Base-by-base conservation (phyloP, 257 asterid species). In the Echium plantagineum region DNA sequence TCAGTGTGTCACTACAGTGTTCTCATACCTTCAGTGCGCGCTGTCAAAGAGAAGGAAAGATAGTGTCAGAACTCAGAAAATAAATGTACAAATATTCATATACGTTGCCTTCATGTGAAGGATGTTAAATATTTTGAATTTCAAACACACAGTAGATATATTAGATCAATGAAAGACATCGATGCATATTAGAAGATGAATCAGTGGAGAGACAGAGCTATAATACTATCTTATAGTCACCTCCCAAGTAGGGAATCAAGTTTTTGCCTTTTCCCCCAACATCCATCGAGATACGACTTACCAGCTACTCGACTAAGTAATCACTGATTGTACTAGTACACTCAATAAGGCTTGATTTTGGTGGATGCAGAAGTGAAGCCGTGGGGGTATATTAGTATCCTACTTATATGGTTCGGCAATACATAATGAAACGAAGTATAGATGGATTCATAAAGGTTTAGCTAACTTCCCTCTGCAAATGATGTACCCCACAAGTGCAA, bases 11-110 rank as follows among this genome's bases (percentile, higher is more conserved):
- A 64, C 72, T 61, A 20, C 46, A 74, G 68, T 58, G 65, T 60
- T 65, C 57, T 57, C 80, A 57, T 80, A 91, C 98, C 98, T 91
- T 88, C 69, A 88, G 67, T 57, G 98, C 84, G n/a, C 84, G 94
- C 98, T 91, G 96, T 60, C 77, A 69, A 53, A 19, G 22, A 19
- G 28, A 15, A 21, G 57, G 20, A 53, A 53, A 18, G 57, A 19
- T 35, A 42, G 49, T 12, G 17, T 42, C 49, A 42, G 49, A 10
- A 42, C 3, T 42, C 49, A 42, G 49, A 10, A 42, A 5, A 42
- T 42, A 42, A 42, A 42, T 42, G 49, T 42, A 42, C 49, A 42
- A 10, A 12, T 35, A 35, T 35, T 42, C 49, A 42, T 42, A 42
- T 42, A 12, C 17, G 3, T 42, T 42, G 3, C 49, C 49, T 42